Conservation (phyloP, 352 stramenopile genomes). For the Thalassiosira oceanica region DNA sequence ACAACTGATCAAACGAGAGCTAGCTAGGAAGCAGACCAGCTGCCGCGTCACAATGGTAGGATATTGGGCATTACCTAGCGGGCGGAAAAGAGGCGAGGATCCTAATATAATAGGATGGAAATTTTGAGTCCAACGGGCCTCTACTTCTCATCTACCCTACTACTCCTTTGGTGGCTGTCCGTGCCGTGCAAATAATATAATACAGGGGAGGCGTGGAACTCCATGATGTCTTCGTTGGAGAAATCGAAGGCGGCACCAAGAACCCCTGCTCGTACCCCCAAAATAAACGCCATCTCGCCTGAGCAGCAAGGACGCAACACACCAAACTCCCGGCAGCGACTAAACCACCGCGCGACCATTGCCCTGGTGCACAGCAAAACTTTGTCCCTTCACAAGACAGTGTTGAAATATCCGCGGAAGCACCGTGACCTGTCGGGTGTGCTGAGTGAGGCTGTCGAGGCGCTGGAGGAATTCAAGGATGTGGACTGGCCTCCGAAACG, state of each 20-base stretch:
- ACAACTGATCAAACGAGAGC: too few species aligned
- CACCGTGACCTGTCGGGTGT: slow-evolving; percentile 37
- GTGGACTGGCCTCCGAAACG: slow-evolving; percentile 61
- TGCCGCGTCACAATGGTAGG: too few species aligned
- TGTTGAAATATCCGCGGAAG: slow-evolving; percentile 49
- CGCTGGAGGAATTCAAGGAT: slow-evolving; percentile 64
- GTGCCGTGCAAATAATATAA: too few species aligned
- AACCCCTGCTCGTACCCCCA: background rate
- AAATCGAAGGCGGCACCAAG: background rate
- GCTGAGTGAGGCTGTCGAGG: slow-evolving; percentile 57
- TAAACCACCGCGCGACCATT: slow-evolving; percentile 38
- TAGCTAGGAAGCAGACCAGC: too few species aligned
- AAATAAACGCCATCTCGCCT: background rate
- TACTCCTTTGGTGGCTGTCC: too few species aligned
- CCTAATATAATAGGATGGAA: too few species aligned
- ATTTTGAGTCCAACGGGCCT: too few species aligned
- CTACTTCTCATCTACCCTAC: too few species aligned
- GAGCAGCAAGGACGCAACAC: background rate
- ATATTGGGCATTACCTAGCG: too few species aligned
- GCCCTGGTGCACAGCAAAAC: slow-evolving; percentile 41
- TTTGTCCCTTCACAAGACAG: slow-evolving; percentile 23
- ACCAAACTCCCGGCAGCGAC: slow-evolving; percentile 10
- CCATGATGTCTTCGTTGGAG: too few species aligned
- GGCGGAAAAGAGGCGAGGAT: too few species aligned
- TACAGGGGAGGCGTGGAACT: too few species aligned